Base-by-base conservation (phyloP, 1,139 yeast genomes). In the Scheffersomyces titani region DNA sequence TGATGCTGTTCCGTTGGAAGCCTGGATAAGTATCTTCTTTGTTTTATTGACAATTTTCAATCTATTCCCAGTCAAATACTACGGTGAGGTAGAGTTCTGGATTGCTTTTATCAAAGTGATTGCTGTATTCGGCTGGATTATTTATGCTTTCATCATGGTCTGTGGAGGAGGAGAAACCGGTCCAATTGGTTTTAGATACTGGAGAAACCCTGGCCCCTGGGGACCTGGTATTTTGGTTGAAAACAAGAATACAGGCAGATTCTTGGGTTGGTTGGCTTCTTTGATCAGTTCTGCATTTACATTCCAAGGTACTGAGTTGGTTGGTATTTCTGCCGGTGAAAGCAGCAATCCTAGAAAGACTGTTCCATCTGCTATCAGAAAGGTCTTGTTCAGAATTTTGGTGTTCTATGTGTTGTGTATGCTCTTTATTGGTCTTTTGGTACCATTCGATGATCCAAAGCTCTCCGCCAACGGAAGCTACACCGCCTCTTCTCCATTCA, bases 21-120 rank as follows among this genome's bases (percentile, higher is more conserved):
- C 78, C 13, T 90, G 96, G 94, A 89, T 89, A 63, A 70, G 84
- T 24, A 86, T 90, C 47, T 88, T 88, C 64, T 85, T 51, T 22
- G 54, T 55, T n/a, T 36, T 52, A 4, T 22, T 52, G 16, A 40
- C 56, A 7, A 40, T 22, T 2, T 52, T 59, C 45, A 59, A 57
- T 24, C 22, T 54, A 3, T 49, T 54, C 36, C 59, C 59, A 5
- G 60, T 59, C 18, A 51, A 51, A 40, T 52, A 44, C 48, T 59
- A 50, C 30, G 61, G 61, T 47, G 61, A 59, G 52, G 52, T 52
- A 44, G 62, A 59, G 51, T 59, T 59, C 50, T 57, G 57, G 77
- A 65, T 87, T 51, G 89, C 92, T 1, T 75, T 83, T 50, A 70
- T 88, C 59, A 88, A 88, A 65, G 85, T 88, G 52, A 59, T 88